Conservation (phyloP, 2,329 filamentous ascomycete genomes). For the Diaporthe sp. region DNA sequence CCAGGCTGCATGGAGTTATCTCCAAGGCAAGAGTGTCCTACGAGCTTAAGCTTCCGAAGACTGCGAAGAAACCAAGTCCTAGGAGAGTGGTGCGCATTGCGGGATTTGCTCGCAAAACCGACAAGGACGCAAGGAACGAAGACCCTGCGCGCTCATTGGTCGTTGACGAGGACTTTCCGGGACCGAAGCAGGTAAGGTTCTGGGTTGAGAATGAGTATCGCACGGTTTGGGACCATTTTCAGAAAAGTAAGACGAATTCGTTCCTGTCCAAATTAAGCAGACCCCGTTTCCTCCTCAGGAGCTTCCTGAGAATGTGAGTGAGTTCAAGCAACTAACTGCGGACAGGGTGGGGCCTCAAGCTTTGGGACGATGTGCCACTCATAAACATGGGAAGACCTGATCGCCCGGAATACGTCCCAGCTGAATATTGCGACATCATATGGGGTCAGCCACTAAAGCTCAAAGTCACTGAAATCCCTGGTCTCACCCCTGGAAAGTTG, state of each 20-base stretch:
- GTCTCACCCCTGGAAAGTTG: conserved; percentile 69
- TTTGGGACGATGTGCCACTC: conserved; percentile 60
- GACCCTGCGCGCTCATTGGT: background rate
- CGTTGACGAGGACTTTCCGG: background rate
- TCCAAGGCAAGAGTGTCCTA: conserved; percentile 50
- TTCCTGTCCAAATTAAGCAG: background rate
- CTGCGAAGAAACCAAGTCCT: conserved; percentile 38
- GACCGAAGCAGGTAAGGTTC: background rate
- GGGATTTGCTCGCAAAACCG: background rate
- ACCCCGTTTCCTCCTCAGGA: background rate
- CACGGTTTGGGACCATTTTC: background rate
- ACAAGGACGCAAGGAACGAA: background rate
- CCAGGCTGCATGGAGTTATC: conserved; percentile 49
- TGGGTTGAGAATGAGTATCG: background rate
- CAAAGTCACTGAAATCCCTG: conserved; percentile 52
- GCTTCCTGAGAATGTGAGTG: background rate
- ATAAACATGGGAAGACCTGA: conserved; percentile 71
- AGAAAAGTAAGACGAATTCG: background rate
- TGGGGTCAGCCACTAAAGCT: conserved; percentile 70
- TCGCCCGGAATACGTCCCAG: conserved; percentile 72
- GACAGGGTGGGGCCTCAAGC: background rate
- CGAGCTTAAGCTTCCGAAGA: conserved; percentile 38
- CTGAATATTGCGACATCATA: conserved; percentile 72
- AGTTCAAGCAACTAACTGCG: background rate
- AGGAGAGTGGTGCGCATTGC: conserved; percentile 29